A percentile compares a stretch with the other conserved stretches of the same genome.
Conservation (phyloP, 352 stramenopile species). For the Globisporangium carolinianum region DNA sequence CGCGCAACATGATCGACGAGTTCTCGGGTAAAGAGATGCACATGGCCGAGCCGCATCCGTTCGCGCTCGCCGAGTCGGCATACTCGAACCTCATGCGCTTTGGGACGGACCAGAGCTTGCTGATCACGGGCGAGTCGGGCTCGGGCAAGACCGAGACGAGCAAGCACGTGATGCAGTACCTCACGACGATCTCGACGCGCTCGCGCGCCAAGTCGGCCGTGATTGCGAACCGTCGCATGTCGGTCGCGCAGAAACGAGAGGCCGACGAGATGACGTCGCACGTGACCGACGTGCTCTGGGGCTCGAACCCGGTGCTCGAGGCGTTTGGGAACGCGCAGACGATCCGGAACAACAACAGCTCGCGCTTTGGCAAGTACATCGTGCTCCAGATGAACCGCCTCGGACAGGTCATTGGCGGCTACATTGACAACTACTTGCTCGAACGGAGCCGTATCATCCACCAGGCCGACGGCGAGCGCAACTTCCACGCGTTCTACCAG, state of each 20-base stretch:
- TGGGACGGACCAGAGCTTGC: slow-evolving; percentile 74
- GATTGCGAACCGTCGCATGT: slow-evolving; percentile 75
- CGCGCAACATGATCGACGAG: slow-evolving; percentile 61
- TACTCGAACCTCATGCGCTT: slow-evolving; percentile 90
- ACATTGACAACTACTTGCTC: slow-evolving; percentile 89
- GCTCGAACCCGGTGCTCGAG: slow-evolving; percentile 78
- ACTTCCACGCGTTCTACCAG: slow-evolving; percentile 94
- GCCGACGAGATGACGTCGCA: slow-evolving; percentile 60
- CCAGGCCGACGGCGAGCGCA: slow-evolving; percentile 85
- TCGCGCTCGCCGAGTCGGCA: slow-evolving; percentile 77
- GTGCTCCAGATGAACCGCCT: slow-evolving; percentile 80
- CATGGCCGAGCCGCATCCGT: slow-evolving; percentile 76
- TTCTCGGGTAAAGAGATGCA: slow-evolving; percentile 82
- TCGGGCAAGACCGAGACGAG: slow-evolving; percentile 94
- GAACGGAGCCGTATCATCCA: slow-evolving; percentile 87
- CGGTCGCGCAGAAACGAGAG: slow-evolving; percentile 65
- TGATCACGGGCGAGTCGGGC: slow-evolving; percentile 82
- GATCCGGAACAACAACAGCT: slow-evolving; percentile 86
- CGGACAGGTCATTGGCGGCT: slow-evolving; percentile 73
- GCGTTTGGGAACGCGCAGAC: slow-evolving; percentile 84
- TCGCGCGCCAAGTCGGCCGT: slow-evolving; percentile 57
- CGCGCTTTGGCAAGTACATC: slow-evolving; percentile 85
- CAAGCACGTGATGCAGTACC: slow-evolving; percentile 95
- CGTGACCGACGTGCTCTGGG: slow-evolving; percentile 73
- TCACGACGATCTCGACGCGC: slow-evolving; percentile 82